Conservation (phyloP, 768 basidiomycete genomes). For the Rhodotorula babjevae region DNA sequence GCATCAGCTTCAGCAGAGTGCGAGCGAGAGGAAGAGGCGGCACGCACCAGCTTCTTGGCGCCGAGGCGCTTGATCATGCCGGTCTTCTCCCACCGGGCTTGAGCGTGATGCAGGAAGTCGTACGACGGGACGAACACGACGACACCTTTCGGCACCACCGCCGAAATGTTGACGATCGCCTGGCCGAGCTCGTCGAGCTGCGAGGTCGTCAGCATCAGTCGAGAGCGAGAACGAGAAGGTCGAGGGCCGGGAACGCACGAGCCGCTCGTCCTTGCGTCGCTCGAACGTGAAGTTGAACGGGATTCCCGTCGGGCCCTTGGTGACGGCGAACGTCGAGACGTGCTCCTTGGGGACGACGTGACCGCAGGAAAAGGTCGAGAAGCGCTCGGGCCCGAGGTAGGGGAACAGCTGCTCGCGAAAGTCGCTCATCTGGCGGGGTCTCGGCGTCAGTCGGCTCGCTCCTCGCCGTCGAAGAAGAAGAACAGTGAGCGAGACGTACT, state of each 20-base stretch:
- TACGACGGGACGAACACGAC: slow-evolving; percentile 95
- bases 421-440: slow-evolving; percentile 67
- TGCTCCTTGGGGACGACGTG: slow-evolving; percentile 82
- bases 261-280: slow-evolving; percentile 53
- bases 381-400: slow-evolving; percentile 56
- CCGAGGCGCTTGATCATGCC: slow-evolving; percentile 62
- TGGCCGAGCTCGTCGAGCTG: slow-evolving; percentile 80
- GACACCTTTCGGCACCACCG: slow-evolving; percentile 75
- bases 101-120: slow-evolving; percentile 66
- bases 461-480: neutral
- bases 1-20: neutral
- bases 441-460: too few species aligned
- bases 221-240: neutral
- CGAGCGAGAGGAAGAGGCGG: neutral
- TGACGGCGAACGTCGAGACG: slow-evolving; percentile 58
- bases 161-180: slow-evolving; percentile 70
- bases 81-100: slow-evolving; percentile 60
- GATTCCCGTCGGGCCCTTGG: slow-evolving; percentile 33
- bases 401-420: slow-evolving; percentile 75
- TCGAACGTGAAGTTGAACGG: slow-evolving; percentile 72
- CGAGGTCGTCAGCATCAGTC: neutral
- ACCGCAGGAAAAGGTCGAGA: slow-evolving; percentile 82
- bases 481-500: slow-evolving; percentile 51
- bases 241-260: slow-evolving; percentile 5
- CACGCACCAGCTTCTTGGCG: slow-evolving; percentile 66